These are phyloP conservation scores for Aspergillus alliaceus DNA, from an alignment of 2,329 filamentous ascomycete species.

Conservation along the genomic window DNA sequence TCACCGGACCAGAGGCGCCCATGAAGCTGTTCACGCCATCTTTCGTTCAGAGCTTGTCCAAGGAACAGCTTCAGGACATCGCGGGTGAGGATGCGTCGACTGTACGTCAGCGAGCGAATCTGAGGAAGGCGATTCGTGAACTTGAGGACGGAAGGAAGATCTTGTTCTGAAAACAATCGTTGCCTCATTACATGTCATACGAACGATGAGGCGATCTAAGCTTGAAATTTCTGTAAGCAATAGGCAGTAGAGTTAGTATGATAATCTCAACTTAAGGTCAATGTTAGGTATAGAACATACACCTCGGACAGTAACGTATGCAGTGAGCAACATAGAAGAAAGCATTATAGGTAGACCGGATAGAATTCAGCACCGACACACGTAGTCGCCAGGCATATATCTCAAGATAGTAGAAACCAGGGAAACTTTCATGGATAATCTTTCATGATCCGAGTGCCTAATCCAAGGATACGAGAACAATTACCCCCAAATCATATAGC, in stretches of 20 bases:
- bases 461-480: too few species aligned
- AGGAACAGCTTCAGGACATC: conserved; percentile 54
- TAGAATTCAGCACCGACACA: too few species aligned
- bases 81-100: conserved; percentile 56
- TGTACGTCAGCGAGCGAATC: conserved; percentile 41
- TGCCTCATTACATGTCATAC: neutral
- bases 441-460: too few species aligned
- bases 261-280: neutral
- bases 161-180: conserved; percentile 7
- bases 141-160: conserved; percentile 42
- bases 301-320: too few species aligned
- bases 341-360: too few species aligned
- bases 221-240: neutral
- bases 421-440: too few species aligned
- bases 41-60: conserved; percentile 51
- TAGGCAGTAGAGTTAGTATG: too few species aligned
- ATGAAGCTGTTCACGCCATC: conserved; percentile 54
- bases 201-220: neutral
- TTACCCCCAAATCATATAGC: too few species aligned
- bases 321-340: too few species aligned
- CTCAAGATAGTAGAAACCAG: too few species aligned
- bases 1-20: conserved; percentile 52
- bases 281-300: too few species aligned
- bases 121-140: conserved; percentile 50
- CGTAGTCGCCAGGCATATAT: too few species aligned